Percentiles rank a stretch among this genome's conserved stretches.
These are phyloP conservation scores for Papilionanthe hybrid DNA, from an alignment of 116 monocot species.

Conservation along the genomic window DNA sequence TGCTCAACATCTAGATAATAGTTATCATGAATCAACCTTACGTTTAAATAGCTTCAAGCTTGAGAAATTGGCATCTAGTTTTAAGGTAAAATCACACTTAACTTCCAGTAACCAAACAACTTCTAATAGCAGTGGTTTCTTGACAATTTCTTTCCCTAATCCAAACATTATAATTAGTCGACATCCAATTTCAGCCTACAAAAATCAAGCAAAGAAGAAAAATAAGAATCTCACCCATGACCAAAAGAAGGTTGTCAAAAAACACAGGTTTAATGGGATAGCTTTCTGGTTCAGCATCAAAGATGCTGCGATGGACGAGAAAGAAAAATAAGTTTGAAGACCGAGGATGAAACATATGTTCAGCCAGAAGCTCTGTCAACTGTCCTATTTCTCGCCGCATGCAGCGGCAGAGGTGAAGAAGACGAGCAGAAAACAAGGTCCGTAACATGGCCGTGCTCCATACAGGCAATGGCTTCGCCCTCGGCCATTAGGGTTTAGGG, in stretches of 20 bases:
- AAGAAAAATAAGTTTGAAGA: neutral
- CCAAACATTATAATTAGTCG: neutral
- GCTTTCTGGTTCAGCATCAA: neutral
- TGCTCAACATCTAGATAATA: neutral
- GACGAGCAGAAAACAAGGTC: neutral
- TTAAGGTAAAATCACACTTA: too few relatives aligned
- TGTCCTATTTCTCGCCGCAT: neutral
- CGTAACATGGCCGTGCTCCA: neutral
- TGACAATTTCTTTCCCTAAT: neutral
- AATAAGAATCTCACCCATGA: neutral
- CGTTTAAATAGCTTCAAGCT: too few relatives aligned
- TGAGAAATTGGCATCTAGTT: too few relatives aligned
- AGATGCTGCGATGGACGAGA: neutral
- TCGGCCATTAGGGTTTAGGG: neutral
- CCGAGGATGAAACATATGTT: neutral
- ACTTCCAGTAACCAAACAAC: too few relatives aligned
- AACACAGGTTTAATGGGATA: neutral
- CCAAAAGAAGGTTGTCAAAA: neutral
- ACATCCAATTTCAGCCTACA: too few relatives aligned
- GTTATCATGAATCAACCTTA: neutral
- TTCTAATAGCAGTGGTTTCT: neutral
- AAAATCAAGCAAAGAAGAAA: neutral
- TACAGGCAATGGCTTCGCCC: neutral
- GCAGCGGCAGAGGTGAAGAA: neutral
- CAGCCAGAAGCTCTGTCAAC: neutral